phyloP scores from a whole-genome alignment of 202 grass and related monocot species.

The Setaria viridis region DNA sequence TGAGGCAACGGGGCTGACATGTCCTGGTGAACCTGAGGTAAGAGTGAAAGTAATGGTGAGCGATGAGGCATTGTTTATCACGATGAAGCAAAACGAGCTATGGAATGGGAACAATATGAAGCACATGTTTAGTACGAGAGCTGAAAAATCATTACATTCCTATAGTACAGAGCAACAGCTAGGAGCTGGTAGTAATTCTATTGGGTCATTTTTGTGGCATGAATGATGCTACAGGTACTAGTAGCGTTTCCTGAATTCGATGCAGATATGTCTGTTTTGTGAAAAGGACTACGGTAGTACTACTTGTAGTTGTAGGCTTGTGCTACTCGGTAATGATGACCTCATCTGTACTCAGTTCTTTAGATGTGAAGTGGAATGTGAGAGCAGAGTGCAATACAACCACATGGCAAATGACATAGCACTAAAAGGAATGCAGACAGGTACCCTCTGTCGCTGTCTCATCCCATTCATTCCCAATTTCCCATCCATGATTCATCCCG shows the following conservation, averaged over 20 bases:
- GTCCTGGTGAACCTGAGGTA: slow-evolving; percentile 75
- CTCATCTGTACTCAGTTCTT: neutral
- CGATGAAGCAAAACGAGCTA: neutral
- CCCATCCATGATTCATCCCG: no score
- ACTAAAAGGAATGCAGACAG: neutral
- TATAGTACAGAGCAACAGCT: neutral
- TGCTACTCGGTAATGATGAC: neutral
- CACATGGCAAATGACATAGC: neutral
- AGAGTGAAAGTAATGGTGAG: slow-evolving; percentile 16
- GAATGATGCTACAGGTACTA: neutral
- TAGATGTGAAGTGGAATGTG: neutral
- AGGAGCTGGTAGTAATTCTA: neutral
- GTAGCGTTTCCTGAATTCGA: neutral
- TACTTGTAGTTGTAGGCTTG: neutral
- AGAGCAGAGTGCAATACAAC: neutral
- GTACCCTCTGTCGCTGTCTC: neutral
- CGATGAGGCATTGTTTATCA: neutral
- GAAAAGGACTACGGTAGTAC: neutral
- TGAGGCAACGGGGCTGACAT: slow-evolving; percentile 80
- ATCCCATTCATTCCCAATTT: neutral
- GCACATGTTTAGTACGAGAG: neutral
- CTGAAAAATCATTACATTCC: neutral
- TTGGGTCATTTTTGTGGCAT: neutral
- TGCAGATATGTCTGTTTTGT: neutral
- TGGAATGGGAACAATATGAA: neutral